These are phyloP conservation scores for Saxispiralis lemnorum DNA, from an alignment of 495 filamentous ascomycete genomes.

Conservation along the genomic window DNA sequence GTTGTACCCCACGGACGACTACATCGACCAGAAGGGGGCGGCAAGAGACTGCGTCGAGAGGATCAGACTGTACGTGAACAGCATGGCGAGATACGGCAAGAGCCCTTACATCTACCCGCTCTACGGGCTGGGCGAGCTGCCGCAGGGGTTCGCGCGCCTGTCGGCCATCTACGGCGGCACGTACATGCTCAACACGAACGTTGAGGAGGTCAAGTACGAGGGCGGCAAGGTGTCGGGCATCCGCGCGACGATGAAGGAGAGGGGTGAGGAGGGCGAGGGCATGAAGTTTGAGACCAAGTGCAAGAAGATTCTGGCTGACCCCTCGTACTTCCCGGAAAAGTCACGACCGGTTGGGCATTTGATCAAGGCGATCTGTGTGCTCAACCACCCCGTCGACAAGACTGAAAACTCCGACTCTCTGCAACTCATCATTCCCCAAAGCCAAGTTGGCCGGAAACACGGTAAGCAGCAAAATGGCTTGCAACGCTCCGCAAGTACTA, in stretches of 20 bases:
- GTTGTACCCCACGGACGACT: conserved; percentile 73
- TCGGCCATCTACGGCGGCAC: conserved; percentile 97
- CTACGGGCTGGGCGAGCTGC: conserved; percentile 91
- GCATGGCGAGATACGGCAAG: conserved; percentile 93
- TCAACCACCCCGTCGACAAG: conserved; percentile 80
- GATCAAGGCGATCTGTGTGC: conserved; percentile 88
- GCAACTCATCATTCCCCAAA: conserved; percentile 95
- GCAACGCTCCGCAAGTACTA: background rate
- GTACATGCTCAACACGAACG: conserved; percentile 92
- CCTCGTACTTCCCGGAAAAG: conserved; percentile 88
- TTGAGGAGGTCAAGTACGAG: conserved; percentile 75
- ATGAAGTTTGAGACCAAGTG: conserved; percentile 94
- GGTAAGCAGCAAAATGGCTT: conserved; percentile 36
- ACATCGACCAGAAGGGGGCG: conserved; percentile 52
- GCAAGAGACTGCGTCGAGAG: conserved; percentile 80
- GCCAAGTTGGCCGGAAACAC: conserved; percentile 84
- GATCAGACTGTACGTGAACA: conserved; percentile 92
- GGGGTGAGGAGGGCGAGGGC: conserved; percentile 51
- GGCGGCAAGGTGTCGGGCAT: conserved; percentile 77
- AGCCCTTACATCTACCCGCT: conserved; percentile 98
- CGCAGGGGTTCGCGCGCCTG: conserved; percentile 92
- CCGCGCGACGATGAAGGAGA: conserved; percentile 87
- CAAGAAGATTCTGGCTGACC: conserved; percentile 90
- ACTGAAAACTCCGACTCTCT: conserved; percentile 81
- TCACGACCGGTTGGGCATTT: conserved; percentile 72